Base-by-base conservation (phyloP, 768 basidiomycete species). In the Xerocomus potaroensis region DNA sequence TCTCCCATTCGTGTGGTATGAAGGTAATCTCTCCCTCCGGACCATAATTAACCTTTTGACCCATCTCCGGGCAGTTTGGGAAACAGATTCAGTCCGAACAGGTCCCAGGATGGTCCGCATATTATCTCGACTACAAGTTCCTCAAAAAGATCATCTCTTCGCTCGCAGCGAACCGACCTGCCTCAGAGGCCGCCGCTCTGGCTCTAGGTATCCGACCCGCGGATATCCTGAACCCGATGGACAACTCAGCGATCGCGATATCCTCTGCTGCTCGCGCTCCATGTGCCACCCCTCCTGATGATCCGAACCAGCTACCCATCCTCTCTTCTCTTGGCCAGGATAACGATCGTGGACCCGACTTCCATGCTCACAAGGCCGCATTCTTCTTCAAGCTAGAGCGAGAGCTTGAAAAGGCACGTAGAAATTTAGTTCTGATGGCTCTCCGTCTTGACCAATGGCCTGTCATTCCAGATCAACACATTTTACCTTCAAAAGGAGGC, bases 301-400 rank as follows among this genome's bases (percentile, higher is more conserved):
- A 74, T 43, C 71, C 72, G 34, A 72, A 65, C 23, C 71, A 70
- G 49, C 76, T 83, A 18, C 78, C 79, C 33, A 75, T 87, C 54
- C 77, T 85, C 52, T 73, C 84, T 29, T 69, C 75, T 9, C 73
- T 81, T 5, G 74, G 76, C 18, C 76, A 83, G 57, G 84, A 89
- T 61, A 77, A 79, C 24, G 85, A 84, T 55, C 72, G 89, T 47
- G 84, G 89, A 1, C 80, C 87, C 15, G 86, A 90, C 60, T 93
- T 97, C 57, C 90, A 87, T 60, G 91, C 93, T 12, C 91, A 95
- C 72, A 91, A 94, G 62, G 90, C 94, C 4, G 91, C 92, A 1
- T 99, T 98, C 75, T 98, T 99, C 75, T 98, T 96, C 78, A 98
- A 94, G 65, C 79, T 99, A 1, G 94, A 97, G 65, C 80, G 95